phyloP scores from a whole-genome alignment of 805 yeast species.

The Metschnikowia anglica region DNA sequence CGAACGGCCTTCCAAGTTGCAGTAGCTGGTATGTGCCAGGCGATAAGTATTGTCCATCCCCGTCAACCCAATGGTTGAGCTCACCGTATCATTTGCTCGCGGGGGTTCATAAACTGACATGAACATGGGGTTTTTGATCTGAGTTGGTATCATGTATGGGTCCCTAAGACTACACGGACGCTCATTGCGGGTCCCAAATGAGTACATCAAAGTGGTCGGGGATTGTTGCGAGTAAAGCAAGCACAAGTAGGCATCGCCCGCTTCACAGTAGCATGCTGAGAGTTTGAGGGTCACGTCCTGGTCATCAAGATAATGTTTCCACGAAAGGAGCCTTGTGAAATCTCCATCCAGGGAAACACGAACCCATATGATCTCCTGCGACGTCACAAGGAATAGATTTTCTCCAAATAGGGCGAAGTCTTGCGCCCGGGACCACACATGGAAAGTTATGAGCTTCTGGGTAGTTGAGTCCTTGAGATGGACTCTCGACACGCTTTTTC shows the following conservation, averaged over 20 bases:
- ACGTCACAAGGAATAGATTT: constrained; percentile 57
- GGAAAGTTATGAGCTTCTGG: constrained; percentile 15
- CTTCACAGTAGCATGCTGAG: constrained; percentile 20
- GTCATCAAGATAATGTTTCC: constrained; percentile 67
- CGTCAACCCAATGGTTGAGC: background rate
- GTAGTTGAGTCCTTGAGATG: background rate
- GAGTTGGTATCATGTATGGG: constrained; percentile 25
- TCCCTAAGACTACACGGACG: constrained; percentile 40
- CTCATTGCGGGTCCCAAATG: constrained; percentile 33
- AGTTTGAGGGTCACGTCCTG: constrained; percentile 53
- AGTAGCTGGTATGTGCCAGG: constrained; percentile 1
- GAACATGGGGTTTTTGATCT: background rate
- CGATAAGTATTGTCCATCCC: background rate
- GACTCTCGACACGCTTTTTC: constrained; percentile 11
- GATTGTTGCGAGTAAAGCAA: constrained; percentile 31
- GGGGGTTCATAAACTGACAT: background rate
- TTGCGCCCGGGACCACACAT: constrained; percentile 18
- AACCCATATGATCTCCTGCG: constrained; percentile 62
- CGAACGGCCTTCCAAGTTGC: constrained; percentile 1
- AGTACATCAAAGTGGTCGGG: constrained; percentile 33
- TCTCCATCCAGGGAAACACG: constrained; percentile 26
- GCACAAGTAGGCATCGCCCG: constrained; percentile 14
- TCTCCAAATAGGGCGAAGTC: constrained; percentile 16
- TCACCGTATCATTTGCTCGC: background rate
- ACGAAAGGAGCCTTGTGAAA: constrained; percentile 54